Percentiles rank a stretch among this genome's conserved stretches.
These are phyloP conservation scores for Lachnellula cervina DNA, from an alignment of 2,329 filamentous ascomycete genomes.

Conservation along the genomic window DNA sequence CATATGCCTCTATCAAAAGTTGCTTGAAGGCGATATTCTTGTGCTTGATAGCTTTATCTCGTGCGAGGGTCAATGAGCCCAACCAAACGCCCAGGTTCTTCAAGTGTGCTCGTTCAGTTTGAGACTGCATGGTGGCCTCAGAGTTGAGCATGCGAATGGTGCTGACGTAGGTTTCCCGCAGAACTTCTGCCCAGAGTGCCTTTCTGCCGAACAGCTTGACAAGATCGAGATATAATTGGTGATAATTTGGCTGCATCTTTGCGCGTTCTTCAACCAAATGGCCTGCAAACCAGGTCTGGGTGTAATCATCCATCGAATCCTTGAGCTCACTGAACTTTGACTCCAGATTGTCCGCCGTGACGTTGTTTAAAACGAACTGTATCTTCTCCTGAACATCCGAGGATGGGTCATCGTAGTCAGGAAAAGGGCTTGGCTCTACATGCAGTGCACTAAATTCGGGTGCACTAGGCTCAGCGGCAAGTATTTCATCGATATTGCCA, in stretches of 20 bases:
- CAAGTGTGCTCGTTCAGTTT: constrained; percentile 78
- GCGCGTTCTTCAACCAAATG: constrained; percentile 95
- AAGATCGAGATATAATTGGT: constrained; percentile 86
- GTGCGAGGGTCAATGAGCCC: constrained; percentile 84
- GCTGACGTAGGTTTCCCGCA: constrained; percentile 87
- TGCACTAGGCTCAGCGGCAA: constrained; percentile 53
- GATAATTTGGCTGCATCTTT: constrained; percentile 96
- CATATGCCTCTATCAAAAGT: constrained; percentile 85
- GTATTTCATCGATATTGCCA: constrained; percentile 61
- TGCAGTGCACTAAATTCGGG: constrained; percentile 75
- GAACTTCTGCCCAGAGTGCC: constrained; percentile 78
- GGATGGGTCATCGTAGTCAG: constrained; percentile 74
- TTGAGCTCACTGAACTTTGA: constrained; percentile 79
- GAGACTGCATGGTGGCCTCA: constrained; percentile 77
- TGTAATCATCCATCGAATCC: constrained; percentile 69
- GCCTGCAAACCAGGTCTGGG: constrained; percentile 94
- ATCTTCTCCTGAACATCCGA: constrained; percentile 88
- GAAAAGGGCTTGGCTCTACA: constrained; percentile 63
- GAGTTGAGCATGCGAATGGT: constrained; percentile 85
- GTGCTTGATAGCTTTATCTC: constrained; percentile 92
- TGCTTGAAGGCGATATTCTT: constrained; percentile 97
- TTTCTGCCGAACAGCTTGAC: constrained; percentile 77
- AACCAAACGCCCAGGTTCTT: constrained; percentile 95
- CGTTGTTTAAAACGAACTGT: constrained; percentile 92
- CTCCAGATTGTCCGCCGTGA: constrained; percentile 83